Evolutionary conservation across 2,329 filamentous ascomycete genomes (phyloP), one percentile per base, ranked within the genome.

Genomic region (Chrysosphaeria jannelii): DNA sequence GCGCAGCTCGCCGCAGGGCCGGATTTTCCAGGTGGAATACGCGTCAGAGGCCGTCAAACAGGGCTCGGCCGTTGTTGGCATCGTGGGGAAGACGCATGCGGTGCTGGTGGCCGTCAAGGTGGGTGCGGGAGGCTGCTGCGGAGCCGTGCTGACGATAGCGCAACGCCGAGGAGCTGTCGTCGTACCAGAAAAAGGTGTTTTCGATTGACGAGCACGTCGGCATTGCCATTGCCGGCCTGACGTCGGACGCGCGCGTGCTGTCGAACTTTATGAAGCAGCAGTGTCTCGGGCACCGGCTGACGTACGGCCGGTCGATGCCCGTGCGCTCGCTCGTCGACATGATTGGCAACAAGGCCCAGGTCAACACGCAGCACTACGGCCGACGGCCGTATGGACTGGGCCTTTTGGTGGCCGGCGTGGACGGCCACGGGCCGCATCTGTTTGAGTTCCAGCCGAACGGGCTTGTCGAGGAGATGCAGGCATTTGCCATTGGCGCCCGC

Each of bases 191-290:
- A 62, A 97, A 97, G 57, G 67, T 97, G 43, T 91, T 97, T 48
- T 63, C 69, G 37, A 69, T 97, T 50, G 85, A 97, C 48, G 74
- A 81, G 39, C 85, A 97, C 48, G 69, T 85, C 37, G 85, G 79
- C 35, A 67, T 97, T 39, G 78, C 81, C 39, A 88, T 97, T 39
- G 85, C 85, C 35, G 85, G 85, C 37, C 74, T 97, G 31, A 85
- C 85, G 34, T 91, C 81, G 28, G 85, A 97, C 48, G 85, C 81
- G 42, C 85, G 85, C 40, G 85, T 97, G 37, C 78, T 97, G 37
- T 91, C 79, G 57, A 97, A 97, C 63, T 97, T 91, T 57, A 93
- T 97, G 81, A 93, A 91, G 57, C 78, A 90, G 51, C 85, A 93
- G 52, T 89, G 76, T 32, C 75, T 97, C 39, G 72, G 75, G 39